phyloP scores from a whole-genome alignment of 495 filamentous ascomycete species.

The Penicillium roqueforti region DNA sequence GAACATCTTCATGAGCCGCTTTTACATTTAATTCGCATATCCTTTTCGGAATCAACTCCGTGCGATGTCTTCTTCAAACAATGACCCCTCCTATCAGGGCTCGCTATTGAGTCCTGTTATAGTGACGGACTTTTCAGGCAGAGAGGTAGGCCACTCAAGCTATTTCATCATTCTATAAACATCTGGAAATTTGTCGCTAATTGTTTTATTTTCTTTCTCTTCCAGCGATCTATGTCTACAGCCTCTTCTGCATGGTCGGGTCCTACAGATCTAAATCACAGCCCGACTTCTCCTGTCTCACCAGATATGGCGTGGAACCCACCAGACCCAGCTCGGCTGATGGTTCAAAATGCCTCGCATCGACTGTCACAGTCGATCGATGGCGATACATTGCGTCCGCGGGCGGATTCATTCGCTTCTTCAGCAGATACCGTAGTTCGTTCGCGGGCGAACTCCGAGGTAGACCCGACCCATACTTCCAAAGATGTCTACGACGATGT shows the following conservation, averaged over 20 bases:
- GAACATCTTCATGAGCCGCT: background rate
- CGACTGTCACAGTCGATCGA: constrained; percentile 42
- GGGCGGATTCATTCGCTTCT: constrained; percentile 46
- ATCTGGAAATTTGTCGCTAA: constrained; percentile 4
- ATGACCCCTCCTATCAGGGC: constrained; percentile 12
- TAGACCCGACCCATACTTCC: constrained; percentile 22
- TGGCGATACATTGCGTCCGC: constrained; percentile 47
- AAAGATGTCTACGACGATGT: constrained; percentile 43
- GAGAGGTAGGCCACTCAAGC: constrained; percentile 20
- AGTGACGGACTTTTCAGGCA: constrained; percentile 17
- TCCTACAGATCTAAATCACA: constrained; percentile 23
- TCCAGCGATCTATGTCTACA: constrained; percentile 21
- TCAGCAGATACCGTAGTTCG: constrained; percentile 35
- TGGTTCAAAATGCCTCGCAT: constrained; percentile 33
- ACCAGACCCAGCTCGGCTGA: constrained; percentile 23
- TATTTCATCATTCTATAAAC: background rate
- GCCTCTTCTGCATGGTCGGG: constrained; percentile 21
- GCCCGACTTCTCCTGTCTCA: constrained; percentile 23
- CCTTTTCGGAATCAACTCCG: constrained; percentile 1
- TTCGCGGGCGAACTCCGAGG: constrained; percentile 43
- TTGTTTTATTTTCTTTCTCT: background rate
- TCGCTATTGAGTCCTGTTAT: constrained; percentile 18
- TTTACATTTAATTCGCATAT: background rate
- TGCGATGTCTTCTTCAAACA: constrained; percentile 20
- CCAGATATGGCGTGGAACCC: constrained; percentile 29